Evolutionary conservation across 2,329 filamentous ascomycete species (phyloP), one percentile per base, ranked within the genome.

Genomic region (Paraphoma chrysanthemicola): DNA sequence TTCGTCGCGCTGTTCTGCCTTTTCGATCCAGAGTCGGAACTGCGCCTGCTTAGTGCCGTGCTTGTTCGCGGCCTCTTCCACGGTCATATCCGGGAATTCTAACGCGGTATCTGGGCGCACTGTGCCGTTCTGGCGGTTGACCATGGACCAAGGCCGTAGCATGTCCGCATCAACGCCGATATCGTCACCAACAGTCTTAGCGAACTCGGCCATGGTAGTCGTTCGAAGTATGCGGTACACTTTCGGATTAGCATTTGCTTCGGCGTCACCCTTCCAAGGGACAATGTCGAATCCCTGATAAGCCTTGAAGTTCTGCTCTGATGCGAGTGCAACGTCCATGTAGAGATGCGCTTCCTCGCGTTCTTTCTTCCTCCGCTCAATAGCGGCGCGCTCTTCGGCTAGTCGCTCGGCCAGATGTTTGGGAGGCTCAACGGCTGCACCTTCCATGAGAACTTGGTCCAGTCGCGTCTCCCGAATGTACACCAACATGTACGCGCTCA

Each of bases 401-500:
- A 98, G 85, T 58, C 88, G 88, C 66, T 85, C 83, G 70, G 92
- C 89, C 49, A 98, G 86, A 79, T 97, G 93, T 50, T 82, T 75
- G 2, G 95, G 96, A 14, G 93, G 91, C 68, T 96, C 90, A 2
- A 90, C 85, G 62, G 90, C 84, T n/a, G 86, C 84, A 38, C 95
- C 90, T 0, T 88, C 86, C 42, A 89, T 86, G 51, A 99, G 83
- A 46, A 98, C 89, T 63, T 91, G 85, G 70, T 97, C 91, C n/a
- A 96, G 79, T 54, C 89, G 87, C 49, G 89, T 90, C 74, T 97
- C 91, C 44, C 95, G 89, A 63, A 99, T 92, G 73, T 99, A 99
- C 1, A 99, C 96, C 82, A 99, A 80, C 95, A 99, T 99, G 82
- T 99, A 99, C 5, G 95, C 96, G 75, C 93, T 99, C 84, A 89